phyloP scores from a whole-genome alignment of 2,329 filamentous ascomycete species.

The Hymenoscyphus salicellus region DNA sequence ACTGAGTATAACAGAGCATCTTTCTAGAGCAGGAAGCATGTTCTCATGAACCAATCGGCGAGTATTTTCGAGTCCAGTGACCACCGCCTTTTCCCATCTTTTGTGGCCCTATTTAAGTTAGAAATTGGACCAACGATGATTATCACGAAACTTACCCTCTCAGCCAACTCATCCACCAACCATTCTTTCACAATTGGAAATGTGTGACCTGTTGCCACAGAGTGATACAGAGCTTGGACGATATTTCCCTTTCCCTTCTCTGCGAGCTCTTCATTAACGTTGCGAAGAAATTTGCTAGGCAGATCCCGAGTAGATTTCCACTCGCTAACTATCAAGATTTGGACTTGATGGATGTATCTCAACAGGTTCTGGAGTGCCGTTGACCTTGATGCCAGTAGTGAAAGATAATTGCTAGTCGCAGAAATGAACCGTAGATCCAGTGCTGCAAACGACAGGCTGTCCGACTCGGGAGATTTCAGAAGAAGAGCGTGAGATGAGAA shows the following conservation, averaged over 20 bases:
- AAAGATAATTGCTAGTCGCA: conserved; percentile 74
- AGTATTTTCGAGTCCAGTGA: conserved; percentile 72
- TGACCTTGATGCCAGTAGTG: conserved; percentile 79
- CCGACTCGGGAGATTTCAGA: conserved; percentile 45
- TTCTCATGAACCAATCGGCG: conserved; percentile 80
- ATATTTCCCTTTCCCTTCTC: conserved; percentile 64
- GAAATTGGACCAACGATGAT: neutral
- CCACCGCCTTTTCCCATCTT: conserved; percentile 87
- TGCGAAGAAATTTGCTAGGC: conserved; percentile 72
- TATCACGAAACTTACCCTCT: conserved; percentile 56
- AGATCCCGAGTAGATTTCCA: conserved; percentile 81
- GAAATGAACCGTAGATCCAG: conserved; percentile 82
- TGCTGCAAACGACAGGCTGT: conserved; percentile 61
- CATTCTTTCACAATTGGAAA: conserved; percentile 77
- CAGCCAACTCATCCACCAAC: conserved; percentile 78
- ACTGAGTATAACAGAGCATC: conserved; percentile 75
- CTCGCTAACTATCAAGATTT: conserved; percentile 74
- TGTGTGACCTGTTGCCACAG: conserved; percentile 79
- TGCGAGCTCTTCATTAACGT: conserved; percentile 71
- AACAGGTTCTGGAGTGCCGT: conserved; percentile 84
- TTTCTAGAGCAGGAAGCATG: conserved; percentile 81
- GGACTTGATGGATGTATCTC: conserved; percentile 77
- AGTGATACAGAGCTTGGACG: conserved; percentile 75
- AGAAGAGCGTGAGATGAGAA: conserved; percentile 75
- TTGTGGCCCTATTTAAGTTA: conserved; percentile 68